Conservation (phyloP, 371 early-diverging fungal genomes). For the Apophysomyces elegans region DNA sequence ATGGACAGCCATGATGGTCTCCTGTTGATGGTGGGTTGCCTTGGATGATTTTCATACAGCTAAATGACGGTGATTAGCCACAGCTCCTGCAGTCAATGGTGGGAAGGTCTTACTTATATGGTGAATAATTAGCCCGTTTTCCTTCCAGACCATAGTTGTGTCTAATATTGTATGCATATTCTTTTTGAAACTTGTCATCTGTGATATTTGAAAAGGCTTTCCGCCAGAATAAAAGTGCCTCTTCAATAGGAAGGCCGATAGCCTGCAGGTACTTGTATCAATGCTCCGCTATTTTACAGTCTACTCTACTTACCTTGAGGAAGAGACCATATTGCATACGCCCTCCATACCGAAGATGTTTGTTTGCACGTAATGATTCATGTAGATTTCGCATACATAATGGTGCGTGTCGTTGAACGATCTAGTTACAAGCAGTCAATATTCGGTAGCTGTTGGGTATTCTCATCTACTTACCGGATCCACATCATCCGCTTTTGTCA, state of each 20-base stretch:
- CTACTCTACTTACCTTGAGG: slow-evolving; percentile 65
- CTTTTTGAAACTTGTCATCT: slow-evolving; percentile 92
- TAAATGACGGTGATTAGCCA: slow-evolving; percentile 16
- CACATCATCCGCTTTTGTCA: slow-evolving; percentile 66
- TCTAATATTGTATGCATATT: slow-evolving; percentile 95
- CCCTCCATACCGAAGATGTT: slow-evolving; percentile 88
- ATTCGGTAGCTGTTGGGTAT: not conserved
- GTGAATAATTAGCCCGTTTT: slow-evolving; percentile 88
- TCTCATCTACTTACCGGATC: slow-evolving; percentile 51
- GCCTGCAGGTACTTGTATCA: slow-evolving; percentile 49
- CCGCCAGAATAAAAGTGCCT: slow-evolving; percentile 94
- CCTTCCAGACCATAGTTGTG: slow-evolving; percentile 99
- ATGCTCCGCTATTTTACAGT: not conserved
- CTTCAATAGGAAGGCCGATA: slow-evolving; percentile 88
- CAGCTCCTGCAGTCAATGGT: not conserved
- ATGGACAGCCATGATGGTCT: slow-evolving; percentile 97
- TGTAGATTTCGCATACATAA: slow-evolving; percentile 92
- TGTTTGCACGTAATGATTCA: slow-evolving; percentile 65
- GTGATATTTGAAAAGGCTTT: slow-evolving; percentile 72
- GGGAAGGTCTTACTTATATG: slow-evolving; percentile 68
- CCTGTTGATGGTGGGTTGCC: slow-evolving; percentile 76
- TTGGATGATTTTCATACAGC: slow-evolving; percentile 91
- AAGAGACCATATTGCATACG: slow-evolving; percentile 94
- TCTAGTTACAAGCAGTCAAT: slow-evolving; percentile 30
- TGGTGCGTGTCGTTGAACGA: slow-evolving; percentile 78